phyloP scores from a whole-genome alignment of 2,329 filamentous ascomycete species.

The Cordyceps tenuipes region DNA sequence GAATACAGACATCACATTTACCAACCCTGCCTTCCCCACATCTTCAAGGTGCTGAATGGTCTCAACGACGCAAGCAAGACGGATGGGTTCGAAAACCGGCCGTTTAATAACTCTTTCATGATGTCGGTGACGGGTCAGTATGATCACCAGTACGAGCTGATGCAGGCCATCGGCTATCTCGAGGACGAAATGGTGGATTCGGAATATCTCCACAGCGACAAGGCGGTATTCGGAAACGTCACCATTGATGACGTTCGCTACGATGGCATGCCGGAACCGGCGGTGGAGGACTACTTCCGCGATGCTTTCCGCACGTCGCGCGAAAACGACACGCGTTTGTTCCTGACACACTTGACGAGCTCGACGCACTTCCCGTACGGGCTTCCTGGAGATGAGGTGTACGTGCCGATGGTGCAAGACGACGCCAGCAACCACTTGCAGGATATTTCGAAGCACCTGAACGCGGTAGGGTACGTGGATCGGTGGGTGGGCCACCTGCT shows the following conservation, averaged over 20 bases:
- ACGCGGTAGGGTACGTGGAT: constrained; percentile 25
- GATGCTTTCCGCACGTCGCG: constrained; percentile 23
- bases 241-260: constrained; percentile 25
- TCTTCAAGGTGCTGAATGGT: constrained; percentile 26
- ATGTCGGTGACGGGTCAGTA: constrained; percentile 26
- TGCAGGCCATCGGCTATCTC: constrained; percentile 24
- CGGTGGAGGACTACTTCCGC: constrained; percentile 25
- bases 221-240: constrained; percentile 22
- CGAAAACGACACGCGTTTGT: constrained; percentile 23
- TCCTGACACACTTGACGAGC: constrained; percentile 28
- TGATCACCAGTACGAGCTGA: constrained; percentile 25
- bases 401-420: constrained; percentile 18
- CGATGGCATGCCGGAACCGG: constrained; percentile 25
- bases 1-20: constrained; percentile 34
- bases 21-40: constrained; percentile 35
- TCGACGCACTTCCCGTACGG: constrained; percentile 27
- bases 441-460: constrained; percentile 27
- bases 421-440: constrained; percentile 18
- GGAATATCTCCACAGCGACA: constrained; percentile 22
- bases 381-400: constrained; percentile 21
- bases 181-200: constrained; percentile 19
- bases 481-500: constrained; percentile 25
- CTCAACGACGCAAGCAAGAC: constrained; percentile 10
- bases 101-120: constrained; percentile 26
- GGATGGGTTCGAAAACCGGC: constrained; percentile 18